Evolutionary conservation across 441 rosid genomes (phyloP).

Genomic region (Daphne laureola): DNA sequence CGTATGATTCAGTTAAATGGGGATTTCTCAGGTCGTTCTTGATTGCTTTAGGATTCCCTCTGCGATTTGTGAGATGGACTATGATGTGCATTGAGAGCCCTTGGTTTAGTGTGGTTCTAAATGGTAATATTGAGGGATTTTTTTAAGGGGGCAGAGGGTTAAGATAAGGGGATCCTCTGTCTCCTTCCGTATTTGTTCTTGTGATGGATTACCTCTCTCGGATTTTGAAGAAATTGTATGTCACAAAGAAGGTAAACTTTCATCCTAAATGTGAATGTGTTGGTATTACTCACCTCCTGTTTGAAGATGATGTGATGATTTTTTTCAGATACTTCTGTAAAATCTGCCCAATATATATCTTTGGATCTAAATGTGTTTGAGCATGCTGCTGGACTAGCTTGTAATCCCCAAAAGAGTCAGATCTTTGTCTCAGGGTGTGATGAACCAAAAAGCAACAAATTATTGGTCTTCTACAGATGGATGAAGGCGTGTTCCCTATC

Average conservation of each 20-base stretch:
- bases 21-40: neutral
- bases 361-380: neutral
- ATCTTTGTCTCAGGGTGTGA: neutral
- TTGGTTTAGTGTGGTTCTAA: neutral
- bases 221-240: neutral
- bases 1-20: neutral
- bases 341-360: neutral
- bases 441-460: neutral
- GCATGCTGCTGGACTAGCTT: neutral
- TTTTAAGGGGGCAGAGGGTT: neutral
- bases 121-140: neutral
- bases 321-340: neutral
- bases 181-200: neutral
- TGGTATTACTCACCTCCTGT: neutral
- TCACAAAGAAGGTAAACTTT: neutral
- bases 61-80: neutral
- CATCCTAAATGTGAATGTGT: neutral
- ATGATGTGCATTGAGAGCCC: neutral
- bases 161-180: neutral
- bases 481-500: neutral
- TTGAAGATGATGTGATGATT: neutral
- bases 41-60: neutral
- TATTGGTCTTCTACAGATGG: neutral
- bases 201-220: neutral
- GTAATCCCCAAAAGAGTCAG: neutral